phyloP scores from a whole-genome alignment of 2,329 filamentous ascomycete species.

The Whalleya microplaca region DNA sequence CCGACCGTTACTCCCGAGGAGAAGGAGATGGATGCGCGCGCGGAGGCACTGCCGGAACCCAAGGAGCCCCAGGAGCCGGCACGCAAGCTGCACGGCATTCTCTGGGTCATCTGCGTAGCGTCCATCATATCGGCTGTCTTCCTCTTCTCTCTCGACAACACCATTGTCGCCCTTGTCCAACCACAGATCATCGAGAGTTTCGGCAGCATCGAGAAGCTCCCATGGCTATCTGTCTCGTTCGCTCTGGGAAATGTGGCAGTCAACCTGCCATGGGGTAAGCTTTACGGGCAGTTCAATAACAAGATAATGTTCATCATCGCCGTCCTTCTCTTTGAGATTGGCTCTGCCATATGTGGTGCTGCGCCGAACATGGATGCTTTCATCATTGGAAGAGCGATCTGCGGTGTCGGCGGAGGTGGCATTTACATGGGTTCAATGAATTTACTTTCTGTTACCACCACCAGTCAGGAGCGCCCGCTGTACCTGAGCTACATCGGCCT shows the following conservation, averaged over 20 bases:
- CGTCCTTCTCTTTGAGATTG: slow-evolving; percentile 28
- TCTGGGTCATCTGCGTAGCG: background rate
- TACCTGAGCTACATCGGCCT: slow-evolving; percentile 42
- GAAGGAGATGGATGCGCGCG: background rate
- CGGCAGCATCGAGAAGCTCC: slow-evolving; percentile 40
- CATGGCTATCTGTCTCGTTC: slow-evolving; percentile 45
- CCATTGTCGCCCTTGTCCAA: slow-evolving; percentile 51
- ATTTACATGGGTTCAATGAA: slow-evolving; percentile 31
- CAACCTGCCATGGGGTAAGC: slow-evolving; percentile 41
- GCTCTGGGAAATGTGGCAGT: slow-evolving; percentile 44
- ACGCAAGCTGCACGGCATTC: background rate
- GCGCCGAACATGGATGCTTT: slow-evolving; percentile 45
- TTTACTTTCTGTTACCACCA: slow-evolving; percentile 2
- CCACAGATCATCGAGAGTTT: slow-evolving; percentile 42
- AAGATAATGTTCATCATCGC: slow-evolving; percentile 43
- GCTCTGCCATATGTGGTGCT: slow-evolving; percentile 45
- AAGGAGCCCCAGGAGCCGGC: background rate
- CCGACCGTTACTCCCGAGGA: background rate
- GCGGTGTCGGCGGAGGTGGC: slow-evolving; percentile 44
- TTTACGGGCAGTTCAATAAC: slow-evolving; percentile 46
- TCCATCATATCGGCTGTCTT: background rate
- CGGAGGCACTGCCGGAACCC: background rate
- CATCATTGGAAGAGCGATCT: slow-evolving; percentile 46
- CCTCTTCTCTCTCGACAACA: slow-evolving; percentile 47
- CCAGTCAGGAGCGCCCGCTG: slow-evolving; percentile 34